These are phyloP conservation scores for Edaphochlamys debaryana DNA, from an alignment of 139 green algal genomes.

Conservation along the genomic window DNA sequence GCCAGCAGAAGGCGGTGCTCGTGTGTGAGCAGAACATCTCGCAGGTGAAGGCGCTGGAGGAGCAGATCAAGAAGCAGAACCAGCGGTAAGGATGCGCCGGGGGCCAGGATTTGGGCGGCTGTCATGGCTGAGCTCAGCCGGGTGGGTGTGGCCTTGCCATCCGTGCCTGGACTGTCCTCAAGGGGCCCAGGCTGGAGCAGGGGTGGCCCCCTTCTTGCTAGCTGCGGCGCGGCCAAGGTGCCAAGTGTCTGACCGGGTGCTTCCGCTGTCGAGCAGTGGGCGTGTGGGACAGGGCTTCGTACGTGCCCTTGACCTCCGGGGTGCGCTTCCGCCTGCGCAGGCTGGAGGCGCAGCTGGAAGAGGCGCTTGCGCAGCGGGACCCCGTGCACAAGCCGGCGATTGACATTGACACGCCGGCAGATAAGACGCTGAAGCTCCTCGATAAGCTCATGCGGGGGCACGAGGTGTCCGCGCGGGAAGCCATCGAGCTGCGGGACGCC, in stretches of 20 bases:
- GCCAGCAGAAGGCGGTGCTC: conserved; percentile 56
- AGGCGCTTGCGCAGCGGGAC: conserved; percentile 55
- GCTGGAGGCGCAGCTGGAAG: conserved; percentile 62
- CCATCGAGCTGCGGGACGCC: conserved; percentile 61
- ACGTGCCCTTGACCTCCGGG: too few species aligned
- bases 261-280: too few species aligned
- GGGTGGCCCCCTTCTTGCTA: too few species aligned
- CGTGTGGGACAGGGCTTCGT: too few species aligned
- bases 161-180: too few species aligned
- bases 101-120: too few species aligned
- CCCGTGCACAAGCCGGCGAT: conserved; percentile 61
- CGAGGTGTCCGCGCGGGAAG: conserved; percentile 52
- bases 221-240: too few species aligned
- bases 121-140: too few species aligned
- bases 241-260: too few species aligned
- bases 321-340: too few species aligned
- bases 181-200: too few species aligned
- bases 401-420: conserved; percentile 67
- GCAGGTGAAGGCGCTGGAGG: conserved; percentile 68
- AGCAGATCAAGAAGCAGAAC: conserved; percentile 70
- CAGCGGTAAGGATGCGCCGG: conserved; percentile 41
- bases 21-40: conserved; percentile 75
- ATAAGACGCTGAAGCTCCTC: conserved; percentile 75
- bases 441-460: conserved; percentile 67
- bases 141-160: too few species aligned